Conservation (phyloP, 2,329 filamentous ascomycete genomes). For the Byssothecium circinans region DNA sequence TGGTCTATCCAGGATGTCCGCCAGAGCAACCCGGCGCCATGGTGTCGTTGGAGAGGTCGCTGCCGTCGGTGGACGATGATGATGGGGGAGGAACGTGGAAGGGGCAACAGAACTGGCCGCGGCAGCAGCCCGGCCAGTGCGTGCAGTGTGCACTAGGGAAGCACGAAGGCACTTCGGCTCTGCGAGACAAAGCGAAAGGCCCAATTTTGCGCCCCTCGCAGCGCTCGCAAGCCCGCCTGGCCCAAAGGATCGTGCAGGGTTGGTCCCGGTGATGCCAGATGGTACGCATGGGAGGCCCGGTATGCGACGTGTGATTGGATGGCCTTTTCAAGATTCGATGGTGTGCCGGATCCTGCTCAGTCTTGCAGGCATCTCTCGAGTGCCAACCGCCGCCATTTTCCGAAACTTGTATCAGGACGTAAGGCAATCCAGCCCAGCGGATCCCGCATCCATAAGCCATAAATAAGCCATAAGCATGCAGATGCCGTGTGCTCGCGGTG, state of each 20-base stretch:
- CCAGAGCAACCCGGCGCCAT: constrained; percentile 26
- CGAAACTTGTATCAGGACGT: not conserved
- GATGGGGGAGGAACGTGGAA: constrained; percentile 30
- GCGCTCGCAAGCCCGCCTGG: not conserved
- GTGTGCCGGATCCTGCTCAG: too few species aligned
- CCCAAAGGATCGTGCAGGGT: constrained; percentile 6
- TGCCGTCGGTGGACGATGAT: constrained; percentile 16
- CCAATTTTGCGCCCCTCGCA: constrained; percentile 17
- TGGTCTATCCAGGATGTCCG: constrained; percentile 24
- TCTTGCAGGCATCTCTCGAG: not conserved
- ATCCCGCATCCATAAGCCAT: too few species aligned
- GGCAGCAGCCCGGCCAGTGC: too few species aligned
- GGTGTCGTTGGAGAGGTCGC: constrained; percentile 21
- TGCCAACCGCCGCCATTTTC: not conserved
- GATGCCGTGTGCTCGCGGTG: not conserved
- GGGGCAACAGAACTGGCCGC: constrained; percentile 4
- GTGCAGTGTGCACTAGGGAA: constrained; percentile 15
- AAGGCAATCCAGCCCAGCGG: not conserved
- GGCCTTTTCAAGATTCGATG: constrained; percentile 16
- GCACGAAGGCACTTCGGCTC: too few species aligned
- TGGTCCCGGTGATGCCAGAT: constrained; percentile 7
- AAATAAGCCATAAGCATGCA: not conserved
- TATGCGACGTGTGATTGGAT: constrained; percentile 19
- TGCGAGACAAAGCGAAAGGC: constrained; percentile 11
- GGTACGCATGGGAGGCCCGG: not conserved